A percentile compares a stretch with the other conserved stretches of the same genome.
These are phyloP conservation scores for Oryza meridionalis DNA, from an alignment of 176 grass and related monocot genomes.

Conservation along the genomic window DNA sequence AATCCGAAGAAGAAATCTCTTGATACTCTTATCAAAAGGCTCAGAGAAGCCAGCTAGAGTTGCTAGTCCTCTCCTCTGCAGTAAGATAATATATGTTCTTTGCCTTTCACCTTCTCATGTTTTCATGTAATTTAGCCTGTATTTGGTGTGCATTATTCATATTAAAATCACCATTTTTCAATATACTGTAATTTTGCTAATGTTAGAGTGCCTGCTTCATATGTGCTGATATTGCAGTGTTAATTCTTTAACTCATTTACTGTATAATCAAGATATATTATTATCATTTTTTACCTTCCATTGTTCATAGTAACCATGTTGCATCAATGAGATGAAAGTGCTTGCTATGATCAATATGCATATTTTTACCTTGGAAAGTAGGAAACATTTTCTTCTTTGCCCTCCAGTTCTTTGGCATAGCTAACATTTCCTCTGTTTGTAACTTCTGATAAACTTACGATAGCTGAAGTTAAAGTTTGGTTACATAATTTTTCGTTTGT, in stretches of 20 bases:
- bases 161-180: conserved; percentile 38
- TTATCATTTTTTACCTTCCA: not conserved
- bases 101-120: conserved; percentile 30
- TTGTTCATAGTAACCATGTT: conserved; percentile 24
- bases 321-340: conserved; percentile 4
- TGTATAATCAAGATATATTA: conserved; percentile 34
- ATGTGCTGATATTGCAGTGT: conserved; percentile 51
- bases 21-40: conserved; percentile 89
- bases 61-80: conserved; percentile 24
- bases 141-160: conserved; percentile 47
- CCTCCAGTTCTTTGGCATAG: not conserved
- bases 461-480: not conserved
- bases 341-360: conserved; percentile 15
- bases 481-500: not conserved
- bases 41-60: conserved; percentile 77
- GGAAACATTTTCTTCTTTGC: not conserved
- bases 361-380: not conserved
- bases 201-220: conserved; percentile 43
- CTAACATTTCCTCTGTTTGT: not conserved
- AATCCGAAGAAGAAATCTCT: conserved; percentile 91
- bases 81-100: conserved; percentile 53
- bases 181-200: conserved; percentile 47
- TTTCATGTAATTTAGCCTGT: conserved; percentile 55
- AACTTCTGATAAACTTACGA: not conserved
- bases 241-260: conserved; percentile 43